A percentile compares a stretch with the other conserved stretches of the same genome.
These are phyloP conservation scores for Phyllostachys edulis DNA, from an alignment of 176 grass and related monocot genomes.

Conservation along the genomic window DNA sequence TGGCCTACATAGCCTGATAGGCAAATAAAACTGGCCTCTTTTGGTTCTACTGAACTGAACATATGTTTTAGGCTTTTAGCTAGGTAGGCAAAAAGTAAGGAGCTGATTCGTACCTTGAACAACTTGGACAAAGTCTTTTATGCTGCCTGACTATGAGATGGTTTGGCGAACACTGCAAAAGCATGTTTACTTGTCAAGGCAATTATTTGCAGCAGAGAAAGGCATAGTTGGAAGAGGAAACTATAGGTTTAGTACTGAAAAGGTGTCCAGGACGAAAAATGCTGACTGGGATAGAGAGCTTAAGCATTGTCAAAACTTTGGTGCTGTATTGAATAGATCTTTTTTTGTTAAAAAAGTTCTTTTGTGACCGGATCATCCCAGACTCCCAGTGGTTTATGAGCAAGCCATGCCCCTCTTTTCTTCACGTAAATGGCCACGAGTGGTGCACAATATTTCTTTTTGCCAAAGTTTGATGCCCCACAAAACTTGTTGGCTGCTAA, in stretches of 20 bases:
- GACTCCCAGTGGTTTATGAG: not conserved
- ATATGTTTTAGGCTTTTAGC: not conserved
- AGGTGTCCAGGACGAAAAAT: not conserved
- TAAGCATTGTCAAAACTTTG: not conserved
- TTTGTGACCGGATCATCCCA: not conserved
- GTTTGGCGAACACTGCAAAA: not conserved
- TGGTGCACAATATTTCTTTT: not conserved
- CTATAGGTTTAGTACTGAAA: not conserved
- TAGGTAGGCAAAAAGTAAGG: not conserved
- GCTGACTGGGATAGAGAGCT: not conserved
- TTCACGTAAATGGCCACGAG: not conserved
- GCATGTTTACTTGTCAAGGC: not conserved
- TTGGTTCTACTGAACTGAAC: not conserved
- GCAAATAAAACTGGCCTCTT: not conserved
- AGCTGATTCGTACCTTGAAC: conserved; percentile 7
- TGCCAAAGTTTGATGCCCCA: not conserved
- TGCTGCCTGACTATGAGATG: not conserved
- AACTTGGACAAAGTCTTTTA: not conserved
- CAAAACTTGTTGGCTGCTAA: not conserved
- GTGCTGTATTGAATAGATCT: not conserved
- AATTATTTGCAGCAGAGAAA: not conserved
- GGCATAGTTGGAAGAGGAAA: conserved; percentile 4
- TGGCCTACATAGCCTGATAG: not conserved
- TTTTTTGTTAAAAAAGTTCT: not conserved
- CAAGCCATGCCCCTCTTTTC: not conserved